These are phyloP conservation scores for Claviceps arundinis DNA, from an alignment of 2,329 filamentous ascomycete genomes.

Conservation along the genomic window DNA sequence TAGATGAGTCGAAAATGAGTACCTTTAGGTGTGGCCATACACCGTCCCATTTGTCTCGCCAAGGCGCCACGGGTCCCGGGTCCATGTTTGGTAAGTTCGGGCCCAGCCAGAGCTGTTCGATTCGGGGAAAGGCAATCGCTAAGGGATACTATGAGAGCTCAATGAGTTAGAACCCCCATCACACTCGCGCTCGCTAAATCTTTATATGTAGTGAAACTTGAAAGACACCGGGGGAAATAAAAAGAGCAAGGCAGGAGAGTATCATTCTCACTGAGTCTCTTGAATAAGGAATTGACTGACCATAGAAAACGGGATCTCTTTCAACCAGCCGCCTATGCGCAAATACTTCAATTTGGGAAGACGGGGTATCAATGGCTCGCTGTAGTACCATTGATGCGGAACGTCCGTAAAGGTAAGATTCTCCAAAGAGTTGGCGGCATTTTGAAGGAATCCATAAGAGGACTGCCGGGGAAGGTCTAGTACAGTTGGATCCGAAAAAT, in stretches of 20 bases:
- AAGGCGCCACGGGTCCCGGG: conserved; percentile 1
- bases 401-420: conserved; percentile 12
- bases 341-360: conserved; percentile 18
- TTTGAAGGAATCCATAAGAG: conserved; percentile 8
- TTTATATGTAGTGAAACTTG: too few species aligned
- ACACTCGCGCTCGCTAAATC: too few species aligned
- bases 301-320: too few species aligned
- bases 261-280: conserved; percentile 2
- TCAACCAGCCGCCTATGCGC: conserved; percentile 13
- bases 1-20: conserved; percentile 6
- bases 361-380: conserved; percentile 4
- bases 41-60: conserved; percentile 9
- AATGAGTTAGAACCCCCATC: too few species aligned
- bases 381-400: conserved; percentile 10
- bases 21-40: conserved; percentile 14
- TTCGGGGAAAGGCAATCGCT: conserved; percentile 8
- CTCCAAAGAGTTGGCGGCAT: conserved; percentile 9
- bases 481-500: too few species aligned
- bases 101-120: not conserved
- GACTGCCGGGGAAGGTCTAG: not conserved
- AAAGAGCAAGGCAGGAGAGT: not conserved
- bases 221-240: too few species aligned
- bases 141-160: conserved; percentile 11
- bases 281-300: too few species aligned
- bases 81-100: conserved; percentile 13